A percentile compares a stretch with the other conserved stretches of the same genome.
These are phyloP conservation scores for Kernera saxatilis DNA, from an alignment of 345 rosid species.

Conservation along the genomic window DNA sequence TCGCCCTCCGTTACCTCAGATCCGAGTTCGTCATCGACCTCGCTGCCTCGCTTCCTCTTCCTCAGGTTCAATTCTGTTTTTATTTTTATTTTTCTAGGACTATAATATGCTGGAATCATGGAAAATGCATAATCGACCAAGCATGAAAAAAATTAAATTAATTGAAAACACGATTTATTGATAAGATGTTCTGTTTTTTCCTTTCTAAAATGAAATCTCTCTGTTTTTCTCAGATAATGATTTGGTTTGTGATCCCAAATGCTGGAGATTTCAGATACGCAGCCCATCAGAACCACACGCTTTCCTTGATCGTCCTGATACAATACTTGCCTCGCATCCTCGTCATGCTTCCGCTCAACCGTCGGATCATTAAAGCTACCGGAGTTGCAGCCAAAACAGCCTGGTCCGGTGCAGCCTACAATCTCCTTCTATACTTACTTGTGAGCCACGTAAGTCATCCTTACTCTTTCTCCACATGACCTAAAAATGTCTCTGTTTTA, in stretches of 20 bases:
- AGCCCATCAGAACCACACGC: conserved; percentile 54
- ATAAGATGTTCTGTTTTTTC: not conserved
- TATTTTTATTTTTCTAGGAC: not conserved
- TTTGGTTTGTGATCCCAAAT: conserved; percentile 70
- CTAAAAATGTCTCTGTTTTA: not conserved
- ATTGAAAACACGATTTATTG: not conserved
- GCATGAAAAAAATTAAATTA: not conserved
- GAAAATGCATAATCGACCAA: not conserved
- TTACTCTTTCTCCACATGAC: not conserved
- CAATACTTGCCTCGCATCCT: conserved; percentile 75
- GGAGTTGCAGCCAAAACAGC: conserved; percentile 81
- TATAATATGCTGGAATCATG: not conserved
- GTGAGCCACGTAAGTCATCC: conserved; percentile 63
- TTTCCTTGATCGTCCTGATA: conserved; percentile 66
- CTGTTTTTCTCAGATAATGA: conserved; percentile 46
- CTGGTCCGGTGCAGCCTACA: conserved; percentile 90
- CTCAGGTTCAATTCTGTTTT: conserved; percentile 50
- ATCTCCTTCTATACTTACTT: conserved; percentile 63
- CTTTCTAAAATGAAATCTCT: not conserved
- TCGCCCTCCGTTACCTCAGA: conserved; percentile 57
- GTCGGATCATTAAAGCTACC: conserved; percentile 71
- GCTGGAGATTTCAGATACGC: conserved; percentile 38
- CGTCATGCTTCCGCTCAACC: conserved; percentile 66
- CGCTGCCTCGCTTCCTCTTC: conserved; percentile 75
- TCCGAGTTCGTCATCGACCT: conserved; percentile 56